These are phyloP conservation scores for Piper longum DNA, from an alignment of 164 flowering plant species.

Conservation along the genomic window DNA sequence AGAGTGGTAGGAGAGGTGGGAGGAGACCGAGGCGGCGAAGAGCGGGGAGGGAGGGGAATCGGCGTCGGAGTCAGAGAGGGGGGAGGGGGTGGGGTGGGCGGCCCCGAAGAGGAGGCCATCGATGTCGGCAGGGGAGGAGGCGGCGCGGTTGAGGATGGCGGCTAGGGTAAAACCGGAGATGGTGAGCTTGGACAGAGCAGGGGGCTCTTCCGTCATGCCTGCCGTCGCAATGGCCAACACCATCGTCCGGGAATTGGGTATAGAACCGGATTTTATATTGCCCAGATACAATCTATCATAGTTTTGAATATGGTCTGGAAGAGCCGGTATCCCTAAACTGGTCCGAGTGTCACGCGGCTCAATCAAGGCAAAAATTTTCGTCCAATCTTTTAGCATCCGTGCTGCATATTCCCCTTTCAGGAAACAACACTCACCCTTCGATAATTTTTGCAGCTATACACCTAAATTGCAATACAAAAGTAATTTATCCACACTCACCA, in stretches of 20 bases:
- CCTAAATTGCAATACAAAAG: too few relatives aligned
- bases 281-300: too few relatives aligned
- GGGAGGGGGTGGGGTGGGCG: conserved; percentile 26
- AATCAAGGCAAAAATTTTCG: too few relatives aligned
- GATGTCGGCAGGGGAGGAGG: conserved; percentile 43
- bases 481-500: too few relatives aligned
- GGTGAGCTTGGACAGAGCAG: conserved; percentile 24
- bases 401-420: too few relatives aligned
- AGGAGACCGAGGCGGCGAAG: conserved; percentile 42
- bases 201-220: background rate
- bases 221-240: background rate
- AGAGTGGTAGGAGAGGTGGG: conserved; percentile 36
- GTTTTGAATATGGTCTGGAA: too few relatives aligned
- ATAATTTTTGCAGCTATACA: too few relatives aligned
- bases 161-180: conserved; percentile 76
- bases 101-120: conserved; percentile 86
- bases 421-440: too few relatives aligned
- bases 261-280: too few relatives aligned
- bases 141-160: conserved; percentile 67
- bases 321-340: too few relatives aligned
- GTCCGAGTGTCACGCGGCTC: too few relatives aligned
- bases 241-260: background rate
- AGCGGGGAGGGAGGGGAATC: conserved; percentile 15
- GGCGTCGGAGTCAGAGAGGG: conserved; percentile 57
- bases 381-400: too few relatives aligned